phyloP scores from a whole-genome alignment of 2,329 filamentous ascomycete genomes.

The Plenodomus lindquistii region DNA sequence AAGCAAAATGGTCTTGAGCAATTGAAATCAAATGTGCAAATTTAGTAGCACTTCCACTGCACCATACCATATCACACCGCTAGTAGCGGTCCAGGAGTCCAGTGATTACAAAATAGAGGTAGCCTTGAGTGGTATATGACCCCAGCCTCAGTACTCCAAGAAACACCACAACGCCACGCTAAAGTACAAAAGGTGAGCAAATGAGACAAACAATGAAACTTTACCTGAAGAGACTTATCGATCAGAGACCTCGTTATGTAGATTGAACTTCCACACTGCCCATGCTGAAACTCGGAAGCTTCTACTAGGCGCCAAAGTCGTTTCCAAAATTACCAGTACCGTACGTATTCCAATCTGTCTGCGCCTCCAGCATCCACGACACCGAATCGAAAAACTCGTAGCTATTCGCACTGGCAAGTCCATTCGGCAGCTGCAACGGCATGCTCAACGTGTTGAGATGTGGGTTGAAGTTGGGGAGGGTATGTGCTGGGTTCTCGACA shows the following conservation, averaged over 20 bases:
- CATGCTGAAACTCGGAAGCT: background rate
- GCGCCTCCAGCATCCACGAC: conserved; percentile 91
- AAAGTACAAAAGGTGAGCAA: background rate
- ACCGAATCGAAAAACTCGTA: conserved; percentile 84
- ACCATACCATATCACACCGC: too few species aligned
- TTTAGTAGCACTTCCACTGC: too few species aligned
- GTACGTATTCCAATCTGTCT: conserved; percentile 41
- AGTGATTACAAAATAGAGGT: background rate
- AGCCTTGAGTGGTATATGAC: too few species aligned
- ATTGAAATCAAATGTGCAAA: too few species aligned
- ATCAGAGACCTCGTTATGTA: too few species aligned
- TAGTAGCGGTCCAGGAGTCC: too few species aligned
- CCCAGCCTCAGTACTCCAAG: background rate
- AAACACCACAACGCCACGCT: background rate
- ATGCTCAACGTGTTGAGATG: conserved; percentile 48
- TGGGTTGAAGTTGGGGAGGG: conserved; percentile 42
- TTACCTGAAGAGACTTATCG: background rate
- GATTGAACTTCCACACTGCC: background rate
- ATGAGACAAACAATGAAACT: background rate
- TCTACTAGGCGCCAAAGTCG: conserved; percentile 34
- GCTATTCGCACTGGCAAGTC: conserved; percentile 45
- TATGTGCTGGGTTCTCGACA: conserved; percentile 39
- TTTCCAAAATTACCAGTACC: conserved; percentile 31
- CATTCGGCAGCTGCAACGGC: conserved; percentile 65
- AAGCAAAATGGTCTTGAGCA: too few species aligned